Percentiles rank a stretch among this genome's conserved stretches.
Evolutionary conservation across 1,284 basidiomycete species (phyloP).

Genomic region (Anthracocystis panici-leucophaei): DNA sequence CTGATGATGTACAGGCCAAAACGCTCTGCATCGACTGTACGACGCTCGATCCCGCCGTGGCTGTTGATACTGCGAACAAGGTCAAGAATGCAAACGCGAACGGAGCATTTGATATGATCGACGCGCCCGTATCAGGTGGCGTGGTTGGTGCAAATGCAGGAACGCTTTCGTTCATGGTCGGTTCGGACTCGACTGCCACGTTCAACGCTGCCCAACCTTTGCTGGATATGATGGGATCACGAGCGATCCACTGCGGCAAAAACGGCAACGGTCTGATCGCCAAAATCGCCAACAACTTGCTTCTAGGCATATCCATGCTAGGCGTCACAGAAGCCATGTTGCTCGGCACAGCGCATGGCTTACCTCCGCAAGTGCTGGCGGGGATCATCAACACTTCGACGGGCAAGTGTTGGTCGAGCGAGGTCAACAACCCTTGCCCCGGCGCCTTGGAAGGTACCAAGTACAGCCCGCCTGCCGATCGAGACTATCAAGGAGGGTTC

Average conservation of each 20-base stretch:
- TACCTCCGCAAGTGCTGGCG: constrained; percentile 55
- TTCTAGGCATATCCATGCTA: constrained; percentile 63
- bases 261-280: constrained; percentile 74
- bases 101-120: constrained; percentile 76
- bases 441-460: constrained; percentile 74
- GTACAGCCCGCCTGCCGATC: constrained; percentile 82
- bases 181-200: constrained; percentile 75
- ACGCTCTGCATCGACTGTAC: constrained; percentile 88
- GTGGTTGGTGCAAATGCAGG: constrained; percentile 81
- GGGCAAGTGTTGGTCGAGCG: constrained; percentile 80
- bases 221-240: constrained; percentile 78
- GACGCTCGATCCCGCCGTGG: constrained; percentile 82
- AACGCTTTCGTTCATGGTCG: constrained; percentile 89
- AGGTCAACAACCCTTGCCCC: constrained; percentile 88
- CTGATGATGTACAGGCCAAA: constrained; percentile 19
- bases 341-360: constrained; percentile 59
- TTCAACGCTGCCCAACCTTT: constrained; percentile 76
- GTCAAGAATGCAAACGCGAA: constrained; percentile 73
- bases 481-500: constrained; percentile 78
- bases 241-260: constrained; percentile 85
- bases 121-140: constrained; percentile 92
- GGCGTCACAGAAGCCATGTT: constrained; percentile 64
- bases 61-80: constrained; percentile 76
- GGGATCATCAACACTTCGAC: constrained; percentile 65
- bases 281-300: constrained; percentile 66